Conservation (phyloP, 495 filamentous ascomycete genomes). For the Xylaria intraflava region DNA sequence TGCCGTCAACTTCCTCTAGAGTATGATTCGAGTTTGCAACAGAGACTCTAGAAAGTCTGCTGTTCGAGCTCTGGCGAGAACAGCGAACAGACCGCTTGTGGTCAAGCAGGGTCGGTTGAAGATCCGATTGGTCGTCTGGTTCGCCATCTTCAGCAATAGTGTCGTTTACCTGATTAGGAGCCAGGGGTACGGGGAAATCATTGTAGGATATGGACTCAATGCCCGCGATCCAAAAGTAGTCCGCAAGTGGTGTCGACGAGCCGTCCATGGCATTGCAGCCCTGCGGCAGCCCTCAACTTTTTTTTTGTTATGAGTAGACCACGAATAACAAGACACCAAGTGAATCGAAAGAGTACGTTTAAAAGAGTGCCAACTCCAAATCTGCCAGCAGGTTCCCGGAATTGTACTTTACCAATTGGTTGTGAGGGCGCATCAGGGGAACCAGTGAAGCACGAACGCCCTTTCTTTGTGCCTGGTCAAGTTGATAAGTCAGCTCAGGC, state of each 20-base stretch:
- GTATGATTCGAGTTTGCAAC: conserved; percentile 56
- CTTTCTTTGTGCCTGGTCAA: neutral
- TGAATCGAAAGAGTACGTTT: neutral
- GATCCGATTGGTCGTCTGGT: conserved; percentile 45
- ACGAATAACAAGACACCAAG: neutral
- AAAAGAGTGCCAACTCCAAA: neutral
- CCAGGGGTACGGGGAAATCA: conserved; percentile 32
- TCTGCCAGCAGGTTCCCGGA: neutral
- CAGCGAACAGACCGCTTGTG: conserved; percentile 51
- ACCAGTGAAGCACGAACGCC: neutral
- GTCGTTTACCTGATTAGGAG: conserved; percentile 49
- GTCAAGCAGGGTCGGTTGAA: conserved; percentile 33
- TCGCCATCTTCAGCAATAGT: conserved; percentile 80
- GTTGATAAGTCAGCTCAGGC: neutral
- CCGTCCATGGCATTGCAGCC: conserved; percentile 48
- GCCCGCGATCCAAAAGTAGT: conserved; percentile 98
- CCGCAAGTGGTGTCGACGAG: conserved; percentile 77
- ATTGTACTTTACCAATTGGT: neutral
- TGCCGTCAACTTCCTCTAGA: conserved; percentile 52
- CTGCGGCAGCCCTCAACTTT: conserved; percentile 9
- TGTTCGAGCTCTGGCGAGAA: conserved; percentile 57
- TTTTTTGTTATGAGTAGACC: neutral
- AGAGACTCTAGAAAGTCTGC: conserved; percentile 59
- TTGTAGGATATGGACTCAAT: conserved; percentile 66
- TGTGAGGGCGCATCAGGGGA: conserved; percentile 1